Evolutionary conservation across 225 moss, liverwort and hornwort species (phyloP).

Genomic region (Antitrichia curtipendula): DNA sequence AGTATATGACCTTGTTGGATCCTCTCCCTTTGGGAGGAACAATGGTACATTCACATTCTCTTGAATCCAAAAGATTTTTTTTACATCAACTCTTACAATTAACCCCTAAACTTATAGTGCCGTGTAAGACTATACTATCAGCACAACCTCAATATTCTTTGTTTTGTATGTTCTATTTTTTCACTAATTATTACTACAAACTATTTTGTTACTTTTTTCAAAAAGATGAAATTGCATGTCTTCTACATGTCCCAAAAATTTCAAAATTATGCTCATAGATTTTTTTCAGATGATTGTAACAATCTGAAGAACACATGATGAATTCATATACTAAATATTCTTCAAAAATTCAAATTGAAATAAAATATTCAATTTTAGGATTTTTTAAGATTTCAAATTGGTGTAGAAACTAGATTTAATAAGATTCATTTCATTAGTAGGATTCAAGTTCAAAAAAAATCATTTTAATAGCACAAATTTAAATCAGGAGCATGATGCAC

Average conservation of each 20-base stretch:
- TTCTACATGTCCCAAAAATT: neutral
- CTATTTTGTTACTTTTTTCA: neutral
- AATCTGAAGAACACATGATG: neutral
- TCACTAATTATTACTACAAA: neutral
- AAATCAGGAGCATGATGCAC: fast-evolving
- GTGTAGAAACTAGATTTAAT: neutral
- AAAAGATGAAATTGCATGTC: neutral
- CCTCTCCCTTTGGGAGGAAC: fast-evolving
- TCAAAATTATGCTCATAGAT: neutral
- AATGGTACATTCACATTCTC: neutral
- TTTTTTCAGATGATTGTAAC: too few relatives aligned
- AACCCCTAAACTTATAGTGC: neutral
- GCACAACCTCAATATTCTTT: neutral
- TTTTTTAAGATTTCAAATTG: neutral
- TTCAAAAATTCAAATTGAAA: neutral
- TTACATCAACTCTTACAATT: fast-evolving
- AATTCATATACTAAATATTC: neutral
- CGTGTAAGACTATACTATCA: neutral
- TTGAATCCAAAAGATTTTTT: fast-evolving
- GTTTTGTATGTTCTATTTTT: neutral
- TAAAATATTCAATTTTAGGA: neutral
- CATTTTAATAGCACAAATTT: neutral
- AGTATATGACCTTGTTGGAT: neutral
- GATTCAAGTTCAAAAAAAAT: neutral
- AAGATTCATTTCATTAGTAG: neutral